Evolutionary conservation across 768 basidiomycete genomes (phyloP), one percentile per base, ranked within the genome.

Genomic region (Cystobasidium ongulense): DNA sequence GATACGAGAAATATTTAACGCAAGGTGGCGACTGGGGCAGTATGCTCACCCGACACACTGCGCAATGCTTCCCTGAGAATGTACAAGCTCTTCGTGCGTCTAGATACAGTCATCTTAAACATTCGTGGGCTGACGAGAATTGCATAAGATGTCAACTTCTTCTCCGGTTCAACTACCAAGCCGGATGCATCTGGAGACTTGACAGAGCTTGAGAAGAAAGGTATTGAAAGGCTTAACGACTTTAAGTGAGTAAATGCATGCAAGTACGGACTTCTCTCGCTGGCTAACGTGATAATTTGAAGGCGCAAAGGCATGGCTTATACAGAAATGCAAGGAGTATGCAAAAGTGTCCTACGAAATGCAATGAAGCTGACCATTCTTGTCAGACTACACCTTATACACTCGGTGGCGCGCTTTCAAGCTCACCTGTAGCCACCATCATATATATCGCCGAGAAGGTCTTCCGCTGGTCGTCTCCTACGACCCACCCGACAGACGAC

Each of bases 381-480:
- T 41, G 27, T 52, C 3, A 67, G 65, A 75, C 68, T 7, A 64
- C 52, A 15, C 72, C 74, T 1, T 75, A 75, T 31, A 75, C 74
- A 4, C 74, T 75, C 17, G 74, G 74, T 2, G 72, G 54, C 17
- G 74, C 74, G 8, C 53, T 75, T 1, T 21, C 72, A 23, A 25
- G 29, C 36, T 73, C 68, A 13, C 74, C 74, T 15, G 31, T 75
- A 15, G 43, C 74, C 7, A 36, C 73, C 18, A 31, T 75, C 29
- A 52, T 64, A 7, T 75, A 75, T 41, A 75, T 75, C 21, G 72
- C 29, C 33, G 74, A 75, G 39, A 75, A 75, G 35, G 41, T 75
- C 15, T 75, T 75, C 59, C 72, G 74, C 23, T 75, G 74, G 74
- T 59, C 53, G 13, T 72, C 74, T 1, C 74, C 74, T 15, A 17